Base-by-base conservation (phyloP, 1,284 basidiomycete genomes). In the Lignosus rhinocerotis region DNA sequence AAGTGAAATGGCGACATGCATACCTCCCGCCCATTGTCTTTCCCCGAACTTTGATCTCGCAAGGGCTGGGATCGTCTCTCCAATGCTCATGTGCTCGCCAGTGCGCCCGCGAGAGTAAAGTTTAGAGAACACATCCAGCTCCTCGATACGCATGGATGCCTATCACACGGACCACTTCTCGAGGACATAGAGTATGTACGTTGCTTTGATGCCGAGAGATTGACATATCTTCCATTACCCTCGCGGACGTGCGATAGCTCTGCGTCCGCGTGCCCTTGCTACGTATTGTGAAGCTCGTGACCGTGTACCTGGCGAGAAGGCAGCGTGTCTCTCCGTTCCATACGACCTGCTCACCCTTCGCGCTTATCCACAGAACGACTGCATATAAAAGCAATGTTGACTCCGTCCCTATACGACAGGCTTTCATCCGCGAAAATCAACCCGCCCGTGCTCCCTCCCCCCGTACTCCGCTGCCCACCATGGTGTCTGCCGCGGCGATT, bases 201-300 rank as follows among this genome's bases (percentile, higher is more conserved):
- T 32, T 34, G 17, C 38, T 51, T 45, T 57, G 51, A 57, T 57
- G 56, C 56, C 56, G 34, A 57, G 56, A 32, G 30, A 25, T 41
- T 46, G 36, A 45, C 33, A 32, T 7, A 17, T 21, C 49, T 53
- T 57, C 56, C 45, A 52, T 52, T 46, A 19, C 50, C 30, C 50
- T 52, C 14, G 11, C 32, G 30, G 41, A 31, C 21, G 42, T 34
- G 30, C 56, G 38, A 52, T 34, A 48, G 34, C 9, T 21, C 51
- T 34, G 30, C 38, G 19, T 25, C 54, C 56, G 45, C 56, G 31
- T 57, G 56, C 44, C 17, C 50, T 19, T 30, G 32, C 21, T 30
- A 41, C 46, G 34, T 39, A 42, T 33, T 44, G 30, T 50, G 34
- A 47, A n/a, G 43, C 50, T 47, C 38, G 51, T 57, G 56, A 57